Evolutionary conservation across 208 protist species (phyloP), one percentile per base, ranked within the genome.

Genomic region (Trypanosoma scelopori): DNA sequence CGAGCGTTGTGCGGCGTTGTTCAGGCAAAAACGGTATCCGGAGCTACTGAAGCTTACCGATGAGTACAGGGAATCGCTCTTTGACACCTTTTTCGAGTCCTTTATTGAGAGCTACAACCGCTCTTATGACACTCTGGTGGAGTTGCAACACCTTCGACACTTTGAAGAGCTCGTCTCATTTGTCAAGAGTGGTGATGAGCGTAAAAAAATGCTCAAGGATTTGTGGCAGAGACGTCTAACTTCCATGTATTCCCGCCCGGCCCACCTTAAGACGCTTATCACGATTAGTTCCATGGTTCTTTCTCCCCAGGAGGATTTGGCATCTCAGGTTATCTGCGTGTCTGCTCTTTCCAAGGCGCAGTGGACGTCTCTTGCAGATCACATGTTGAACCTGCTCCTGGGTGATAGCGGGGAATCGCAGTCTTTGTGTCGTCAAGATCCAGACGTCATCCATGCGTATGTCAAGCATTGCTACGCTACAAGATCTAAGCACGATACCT

Each of bases 131-230:
- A 78, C 84, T 16, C 79, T 99, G 5, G 95, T 99, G n/a, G 58
- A 86, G 18, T 76, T 99, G 62, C 98, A 99, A 83, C 98, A 99
- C 76, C 75, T 99, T 18, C 78, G 90, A 6, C 98, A 99, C 82
- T 93, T 99, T 68, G 98, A 99, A 78, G 98, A 99, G 80, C 86
- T 99, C 35, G 88, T 99, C 16, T 82, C 85, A 25, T 99, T 97
- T 85, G 95, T 96, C 45, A 85, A 71, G 22, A 84, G 85, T 13
- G 70, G 61, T 43, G 53, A 43, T 35, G 83, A 97, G 49, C 78
- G 90, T 6, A 69, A 71, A 49, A 50, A 45, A 22, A 79, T 93
- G 76, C 74, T 97, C 35, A 71, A 71, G 49, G 55, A 87, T 6
- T 86, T 94, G 43, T 99, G 98, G 98, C 81, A 84, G 35, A 69